Evolutionary conservation across 306 rosid species (phyloP).

Genomic region (Quercus cerris): DNA sequence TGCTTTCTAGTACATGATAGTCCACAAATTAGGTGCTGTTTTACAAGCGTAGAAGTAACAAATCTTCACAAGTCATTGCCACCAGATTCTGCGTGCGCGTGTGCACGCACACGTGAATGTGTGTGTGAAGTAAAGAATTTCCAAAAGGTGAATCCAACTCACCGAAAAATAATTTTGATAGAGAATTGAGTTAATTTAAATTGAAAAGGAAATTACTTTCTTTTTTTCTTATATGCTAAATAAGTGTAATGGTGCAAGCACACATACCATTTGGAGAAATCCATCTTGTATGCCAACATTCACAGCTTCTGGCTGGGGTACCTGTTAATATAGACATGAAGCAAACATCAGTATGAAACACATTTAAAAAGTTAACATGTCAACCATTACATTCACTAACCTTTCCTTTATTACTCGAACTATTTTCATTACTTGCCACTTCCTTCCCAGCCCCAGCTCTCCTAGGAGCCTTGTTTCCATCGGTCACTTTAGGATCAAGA

Average conservation of each 20-base stretch:
- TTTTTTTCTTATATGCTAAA: background rate
- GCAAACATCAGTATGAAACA: constrained; percentile 4
- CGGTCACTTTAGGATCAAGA: constrained; percentile 32
- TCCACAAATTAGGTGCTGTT: constrained; percentile 12
- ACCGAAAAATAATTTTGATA: background rate
- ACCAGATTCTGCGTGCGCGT: background rate
- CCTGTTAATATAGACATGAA: constrained; percentile 28
- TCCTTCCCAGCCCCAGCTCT: constrained; percentile 31
- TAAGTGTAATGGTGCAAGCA: background rate
- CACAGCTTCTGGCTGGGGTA: constrained; percentile 36
- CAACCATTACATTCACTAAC: constrained; percentile 27
- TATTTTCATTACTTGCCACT: constrained; percentile 25
- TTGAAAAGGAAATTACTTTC: background rate
- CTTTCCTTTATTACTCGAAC: constrained; percentile 41
- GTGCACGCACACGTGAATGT: too few relatives aligned
- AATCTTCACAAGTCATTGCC: constrained; percentile 8
- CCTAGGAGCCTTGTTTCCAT: constrained; percentile 29
- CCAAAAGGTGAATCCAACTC: background rate
- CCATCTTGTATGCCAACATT: constrained; percentile 32
- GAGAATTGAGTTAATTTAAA: background rate
- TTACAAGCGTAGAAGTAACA: constrained; percentile 1
- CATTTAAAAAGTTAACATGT: constrained; percentile 1
- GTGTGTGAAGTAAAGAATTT: background rate
- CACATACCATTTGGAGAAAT: constrained; percentile 49
- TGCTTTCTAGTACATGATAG: background rate